Evolutionary conservation across 164 flowering plant species (phyloP).

Genomic region (Brasenia schreberi): DNA sequence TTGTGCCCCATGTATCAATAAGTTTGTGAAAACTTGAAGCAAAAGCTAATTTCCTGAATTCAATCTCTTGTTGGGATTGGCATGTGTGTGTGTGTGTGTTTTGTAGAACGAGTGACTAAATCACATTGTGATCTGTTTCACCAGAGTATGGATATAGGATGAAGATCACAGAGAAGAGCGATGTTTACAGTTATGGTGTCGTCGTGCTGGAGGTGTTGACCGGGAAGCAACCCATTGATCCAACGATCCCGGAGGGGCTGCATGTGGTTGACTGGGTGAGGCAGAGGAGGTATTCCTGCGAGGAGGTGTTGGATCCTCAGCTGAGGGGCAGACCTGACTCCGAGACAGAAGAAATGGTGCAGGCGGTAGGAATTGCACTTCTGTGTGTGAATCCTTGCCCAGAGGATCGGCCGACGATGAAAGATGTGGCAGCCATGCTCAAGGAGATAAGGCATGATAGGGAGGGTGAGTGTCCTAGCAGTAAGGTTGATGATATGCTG

Average conservation of each 20-base stretch:
- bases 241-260: conserved; percentile 74
- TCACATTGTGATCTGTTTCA: neutral
- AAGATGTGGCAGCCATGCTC: conserved; percentile 91
- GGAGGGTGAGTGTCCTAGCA: conserved; percentile 26
- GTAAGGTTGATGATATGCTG: conserved; percentile 50
- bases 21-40: too few relatives aligned
- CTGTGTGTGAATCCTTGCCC: conserved; percentile 66
- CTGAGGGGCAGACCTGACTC: conserved; percentile 41
- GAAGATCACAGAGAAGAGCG: conserved; percentile 91
- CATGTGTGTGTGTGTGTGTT: too few relatives aligned
- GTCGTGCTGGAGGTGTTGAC: conserved; percentile 77
- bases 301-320: conserved; percentile 48
- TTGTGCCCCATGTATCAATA: too few relatives aligned
- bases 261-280: conserved; percentile 89
- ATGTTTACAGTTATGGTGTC: conserved; percentile 86
- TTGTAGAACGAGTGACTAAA: neutral
- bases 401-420: conserved; percentile 86
- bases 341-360: conserved; percentile 72
- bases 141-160: conserved; percentile 80
- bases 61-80: too few relatives aligned
- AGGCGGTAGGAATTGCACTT: conserved; percentile 76
- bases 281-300: conserved; percentile 22
- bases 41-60: too few relatives aligned
- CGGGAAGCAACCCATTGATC: conserved; percentile 91
- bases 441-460: conserved; percentile 73